Conservation (phyloP, 2,329 filamentous ascomycete genomes). For the Colletotrichum costaricense region DNA sequence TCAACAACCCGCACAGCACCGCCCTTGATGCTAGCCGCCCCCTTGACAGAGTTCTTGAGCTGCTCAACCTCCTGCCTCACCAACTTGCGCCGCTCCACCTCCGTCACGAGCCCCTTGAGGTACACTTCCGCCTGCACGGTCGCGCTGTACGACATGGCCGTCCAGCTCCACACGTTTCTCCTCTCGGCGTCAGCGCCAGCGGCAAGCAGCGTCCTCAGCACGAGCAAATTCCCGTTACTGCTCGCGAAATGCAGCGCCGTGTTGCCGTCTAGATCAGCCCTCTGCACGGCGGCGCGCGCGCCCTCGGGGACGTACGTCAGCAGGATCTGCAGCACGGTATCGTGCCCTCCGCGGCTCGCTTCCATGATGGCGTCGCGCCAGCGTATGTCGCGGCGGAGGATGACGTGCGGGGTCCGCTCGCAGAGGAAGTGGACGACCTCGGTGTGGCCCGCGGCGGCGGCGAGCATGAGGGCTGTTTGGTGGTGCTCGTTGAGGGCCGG, state of each 20-base stretch:
- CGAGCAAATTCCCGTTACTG: slow-evolving; percentile 82
- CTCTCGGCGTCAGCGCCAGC: slow-evolving; percentile 81
- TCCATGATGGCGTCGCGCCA: slow-evolving; percentile 81
- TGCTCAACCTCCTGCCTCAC: slow-evolving; percentile 50
- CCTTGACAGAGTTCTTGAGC: slow-evolving; percentile 47
- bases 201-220: slow-evolving; percentile 79
- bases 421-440: slow-evolving; percentile 80
- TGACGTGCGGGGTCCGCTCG: slow-evolving; percentile 69
- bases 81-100: slow-evolving; percentile 72
- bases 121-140: slow-evolving; percentile 88
- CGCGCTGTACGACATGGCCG: slow-evolving; percentile 83
- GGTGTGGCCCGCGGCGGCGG: slow-evolving; percentile 75
- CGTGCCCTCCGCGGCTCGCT: slow-evolving; percentile 69
- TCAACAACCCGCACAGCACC: slow-evolving; percentile 58
- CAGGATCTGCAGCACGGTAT: slow-evolving; percentile 73
- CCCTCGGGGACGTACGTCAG: slow-evolving; percentile 70
- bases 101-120: slow-evolving; percentile 79
- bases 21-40: slow-evolving; percentile 48
- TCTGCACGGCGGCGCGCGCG: slow-evolving; percentile 62
- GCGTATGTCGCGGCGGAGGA: slow-evolving; percentile 72
- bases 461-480: slow-evolving; percentile 86
- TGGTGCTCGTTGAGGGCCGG: slow-evolving; percentile 83
- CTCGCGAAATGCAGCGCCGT: slow-evolving; percentile 89
- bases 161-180: slow-evolving; percentile 83
- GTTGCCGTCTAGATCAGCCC: slow-evolving; percentile 79